Evolutionary conservation across 139 green algal species (phyloP), one percentile per base, ranked within the genome.

Genomic region (Micromonas commoda): DNA sequence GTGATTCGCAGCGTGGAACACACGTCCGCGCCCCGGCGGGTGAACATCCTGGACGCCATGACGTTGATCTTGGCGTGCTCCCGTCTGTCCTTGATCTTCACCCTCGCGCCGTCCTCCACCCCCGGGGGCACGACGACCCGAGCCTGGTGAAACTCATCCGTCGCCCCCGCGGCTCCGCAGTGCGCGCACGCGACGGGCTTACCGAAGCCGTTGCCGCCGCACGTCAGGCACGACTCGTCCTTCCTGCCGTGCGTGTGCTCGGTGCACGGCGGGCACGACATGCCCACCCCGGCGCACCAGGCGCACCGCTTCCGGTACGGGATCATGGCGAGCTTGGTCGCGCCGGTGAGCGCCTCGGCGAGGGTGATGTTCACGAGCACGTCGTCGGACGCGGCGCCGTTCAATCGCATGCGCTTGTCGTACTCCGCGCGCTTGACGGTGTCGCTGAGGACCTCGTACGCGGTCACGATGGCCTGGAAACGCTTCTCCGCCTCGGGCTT

Each of bases 391-490:
- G 3, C 19, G 24, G n/a, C 64, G 1, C 76, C 76, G 34, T 64
- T 64, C 39, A 70, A 3, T 1, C 4, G 32, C 26, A 23, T 34
- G 3, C 26, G 16, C 52, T 32, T 13, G 38, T 81, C 76, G 31
- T 81, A 81, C 28, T 64, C 31, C 1, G 52, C 21, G 1, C 76
- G 34, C 32, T 82, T 82, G 60, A 75, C 31, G 6, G 37, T 23
- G 38, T 85, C 67, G 64, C 13, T 63, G 45, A 85, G 45, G 1
- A 78, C 54, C 9, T 82, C 66, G 54, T 82, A 85, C 54, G 80
- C 80, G 34, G 31, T 31, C 33, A 52, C 31, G 2, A 79, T 76
- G 39, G 75, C 52, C 37, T 81, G n/a, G 57, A 82, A 85, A 13
- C 66, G 68, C 51, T 79, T 77, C 52, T 78, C 72, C 35, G 76